These are phyloP conservation scores for Pseudoturritis turrita DNA, from an alignment of 345 rosid species.

Conservation along the genomic window DNA sequence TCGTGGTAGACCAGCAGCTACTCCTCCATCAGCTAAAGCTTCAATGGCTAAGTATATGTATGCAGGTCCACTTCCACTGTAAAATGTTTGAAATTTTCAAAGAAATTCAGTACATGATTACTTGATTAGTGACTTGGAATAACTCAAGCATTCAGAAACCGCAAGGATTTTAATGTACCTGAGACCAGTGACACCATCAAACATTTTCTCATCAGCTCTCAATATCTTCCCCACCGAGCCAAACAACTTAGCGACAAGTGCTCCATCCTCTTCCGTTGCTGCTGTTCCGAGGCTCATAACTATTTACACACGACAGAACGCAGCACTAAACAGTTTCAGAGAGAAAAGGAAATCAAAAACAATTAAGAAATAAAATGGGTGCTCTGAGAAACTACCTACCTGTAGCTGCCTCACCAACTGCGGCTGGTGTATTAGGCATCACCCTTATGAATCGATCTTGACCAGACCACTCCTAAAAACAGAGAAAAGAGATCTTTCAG, in stretches of 20 bases:
- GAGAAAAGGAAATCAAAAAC: neutral
- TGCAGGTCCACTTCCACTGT: conserved; percentile 96
- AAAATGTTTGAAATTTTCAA: neutral
- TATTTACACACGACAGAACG: conserved; percentile 12
- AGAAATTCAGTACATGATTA: neutral
- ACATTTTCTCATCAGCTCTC: conserved; percentile 80
- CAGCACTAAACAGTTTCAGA: no score
- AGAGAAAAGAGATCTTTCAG: neutral
- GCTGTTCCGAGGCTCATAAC: conserved; percentile 80
- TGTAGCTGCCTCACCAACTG: conserved; percentile 84
- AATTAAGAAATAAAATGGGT: neutral
- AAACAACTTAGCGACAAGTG: conserved; percentile 60
- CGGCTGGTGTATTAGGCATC: conserved; percentile 93
- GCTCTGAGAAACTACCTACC: conserved; percentile 42
- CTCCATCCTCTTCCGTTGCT: conserved; percentile 75
- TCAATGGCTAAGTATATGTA: conserved; percentile 84
- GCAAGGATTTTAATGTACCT: conserved; percentile 41
- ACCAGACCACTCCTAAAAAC: conserved; percentile 77
- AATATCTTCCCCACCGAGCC: conserved; percentile 81
- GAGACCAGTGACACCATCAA: conserved; percentile 90
- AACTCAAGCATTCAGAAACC: neutral
- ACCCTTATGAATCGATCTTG: conserved; percentile 72
- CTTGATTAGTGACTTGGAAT: neutral
- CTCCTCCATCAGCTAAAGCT: conserved; percentile 97
- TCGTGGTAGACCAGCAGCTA: conserved; percentile 92